Evolutionary conservation across 176 grass and related monocot genomes (phyloP).

Genomic region (Juncus inflexus): DNA sequence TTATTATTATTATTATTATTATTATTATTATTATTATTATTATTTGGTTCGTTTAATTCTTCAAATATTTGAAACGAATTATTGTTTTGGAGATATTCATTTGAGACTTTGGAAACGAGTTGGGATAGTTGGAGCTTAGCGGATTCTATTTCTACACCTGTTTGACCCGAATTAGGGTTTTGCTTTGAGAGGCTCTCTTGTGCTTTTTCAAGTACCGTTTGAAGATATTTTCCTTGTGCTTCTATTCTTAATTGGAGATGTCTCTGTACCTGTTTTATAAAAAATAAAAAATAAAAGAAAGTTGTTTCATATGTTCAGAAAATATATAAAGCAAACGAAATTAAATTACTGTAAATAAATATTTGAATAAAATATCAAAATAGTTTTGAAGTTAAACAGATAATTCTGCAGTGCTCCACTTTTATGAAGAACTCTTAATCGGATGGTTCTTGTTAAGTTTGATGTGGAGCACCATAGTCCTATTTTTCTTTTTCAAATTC

Average conservation of each 20-base stretch:
- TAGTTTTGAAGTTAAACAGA: background rate
- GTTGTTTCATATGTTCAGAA: no score
- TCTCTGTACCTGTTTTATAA: constrained; percentile 61
- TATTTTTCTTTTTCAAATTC: no score
- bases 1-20: background rate
- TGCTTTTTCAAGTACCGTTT: constrained; percentile 93
- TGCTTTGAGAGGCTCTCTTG: constrained; percentile 78
- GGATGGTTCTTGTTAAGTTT: no score
- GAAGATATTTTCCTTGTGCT: constrained; percentile 89
- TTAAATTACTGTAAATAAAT: background rate
- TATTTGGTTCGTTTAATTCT: constrained; percentile 35
- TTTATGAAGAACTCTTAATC: no score
- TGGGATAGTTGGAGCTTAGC: constrained; percentile 79
- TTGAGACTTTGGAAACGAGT: constrained; percentile 75
- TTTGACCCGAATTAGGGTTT: constrained; percentile 33
- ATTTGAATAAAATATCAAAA: constrained; percentile 8
- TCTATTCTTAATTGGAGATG: constrained; percentile 92
- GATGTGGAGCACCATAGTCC: no score
- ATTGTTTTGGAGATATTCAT: constrained; percentile 33
- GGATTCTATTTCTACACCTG: constrained; percentile 65
- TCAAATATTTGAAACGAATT: constrained; percentile 30
- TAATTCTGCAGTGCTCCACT: no score
- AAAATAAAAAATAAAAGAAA: no score
- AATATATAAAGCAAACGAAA: background rate
- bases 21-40: no score